phyloP scores from a whole-genome alignment of 495 filamentous ascomycete genomes.

The Xylaria flabelliformis region DNA sequence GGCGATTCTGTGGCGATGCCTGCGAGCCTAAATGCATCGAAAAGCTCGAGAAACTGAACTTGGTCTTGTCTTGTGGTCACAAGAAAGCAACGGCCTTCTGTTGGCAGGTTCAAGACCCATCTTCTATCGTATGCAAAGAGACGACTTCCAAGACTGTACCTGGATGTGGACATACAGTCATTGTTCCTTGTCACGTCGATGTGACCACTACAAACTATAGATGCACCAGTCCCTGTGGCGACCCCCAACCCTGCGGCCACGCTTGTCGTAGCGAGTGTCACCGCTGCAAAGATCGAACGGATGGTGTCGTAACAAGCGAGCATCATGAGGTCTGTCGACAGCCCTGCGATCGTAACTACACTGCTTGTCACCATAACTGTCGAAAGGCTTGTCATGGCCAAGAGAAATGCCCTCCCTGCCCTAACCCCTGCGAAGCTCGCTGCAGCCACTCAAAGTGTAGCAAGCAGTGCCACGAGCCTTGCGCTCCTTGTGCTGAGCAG shows the following conservation, averaged over 20 bases:
- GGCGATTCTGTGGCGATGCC: slow-evolving; percentile 62
- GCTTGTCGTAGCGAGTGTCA: slow-evolving; percentile 59
- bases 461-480: slow-evolving; percentile 67
- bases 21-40: slow-evolving; percentile 43
- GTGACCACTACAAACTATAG: slow-evolving; percentile 43
- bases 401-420: slow-evolving; percentile 60
- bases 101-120: slow-evolving; percentile 47
- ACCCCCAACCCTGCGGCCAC: slow-evolving; percentile 64
- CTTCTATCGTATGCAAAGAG: slow-evolving; percentile 40
- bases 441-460: slow-evolving; percentile 68
- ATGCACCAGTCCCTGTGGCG: slow-evolving; percentile 58
- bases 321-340: slow-evolving; percentile 60
- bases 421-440: slow-evolving; percentile 61
- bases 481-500: slow-evolving; percentile 65
- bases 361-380: slow-evolving; percentile 67
- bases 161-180: slow-evolving; percentile 61
- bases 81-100: slow-evolving; percentile 54
- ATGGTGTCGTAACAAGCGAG: slow-evolving; percentile 37
- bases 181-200: slow-evolving; percentile 57
- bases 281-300: slow-evolving; percentile 51
- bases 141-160: slow-evolving; percentile 53
- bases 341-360: slow-evolving; percentile 61
- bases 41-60: slow-evolving; percentile 43
- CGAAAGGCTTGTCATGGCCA: slow-evolving; percentile 59
- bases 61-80: slow-evolving; percentile 67